Base-by-base conservation (phyloP, 805 yeast species). In the Monosporozyma yasuniensis region DNA sequence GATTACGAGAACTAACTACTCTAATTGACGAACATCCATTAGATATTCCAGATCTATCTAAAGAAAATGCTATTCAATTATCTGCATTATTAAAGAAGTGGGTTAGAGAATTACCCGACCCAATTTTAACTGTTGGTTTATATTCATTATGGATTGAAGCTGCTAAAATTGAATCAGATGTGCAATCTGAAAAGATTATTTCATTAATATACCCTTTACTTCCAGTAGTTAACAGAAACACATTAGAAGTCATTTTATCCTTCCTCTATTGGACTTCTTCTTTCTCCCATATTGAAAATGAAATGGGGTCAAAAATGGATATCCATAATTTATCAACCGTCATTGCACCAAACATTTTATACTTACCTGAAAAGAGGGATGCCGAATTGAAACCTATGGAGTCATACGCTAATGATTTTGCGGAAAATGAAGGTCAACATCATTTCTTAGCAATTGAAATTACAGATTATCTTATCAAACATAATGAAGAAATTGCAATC, bases 231-330 rank as follows among this genome's bases (percentile, higher is more conserved):
- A 84, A 90, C 62, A 76, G 99, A 50, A 95, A 89, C 64, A 74
- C 88, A 45, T 73, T 90, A 35, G 98, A 93, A 63, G 96, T 90
- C 2, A 69, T 93, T 41, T 72, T 90, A 30, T 81, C 83, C 51
- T 93, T 93, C 65, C 78, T 93, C 62, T 83, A 83, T 66, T 93
- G 98, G 98, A 91, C 90, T 2, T 88, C 98, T 0, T 87, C 98
- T 2, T 93, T 93, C 69, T 86, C 97, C 1, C 90, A 87, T 57
- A 80, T 90, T 53, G 97, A 89, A 61, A 95, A 88, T 58, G 90
- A 86, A 56, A 79, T 81, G 21, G 93, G 93, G 0, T 88, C 97
- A 3, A 93, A 91, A 70, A 93, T 93, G 99, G 97, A 91, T 64
- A 79, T 86, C 32, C 96, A 89, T 63, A 93, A 93, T 65, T 74